A percentile compares a stretch with the other conserved stretches of the same genome.
Conservation (phyloP, 1,284 basidiomycete species). For the Neolentinus lepideus region DNA sequence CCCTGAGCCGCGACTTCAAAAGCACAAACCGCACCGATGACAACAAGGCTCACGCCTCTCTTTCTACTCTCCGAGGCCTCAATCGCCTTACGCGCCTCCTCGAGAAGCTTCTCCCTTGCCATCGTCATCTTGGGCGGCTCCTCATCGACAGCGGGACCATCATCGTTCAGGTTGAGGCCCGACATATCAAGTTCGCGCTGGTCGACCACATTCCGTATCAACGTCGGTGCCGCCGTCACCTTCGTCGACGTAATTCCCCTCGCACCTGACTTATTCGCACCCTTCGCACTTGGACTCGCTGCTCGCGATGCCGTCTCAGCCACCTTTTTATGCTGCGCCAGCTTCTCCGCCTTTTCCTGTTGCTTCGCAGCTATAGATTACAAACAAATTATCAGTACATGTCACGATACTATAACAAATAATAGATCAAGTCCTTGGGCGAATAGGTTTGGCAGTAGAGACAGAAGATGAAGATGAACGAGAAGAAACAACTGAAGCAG, state of each 20-base stretch:
- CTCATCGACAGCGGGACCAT: conserved; percentile 38
- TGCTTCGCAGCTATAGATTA: conserved; percentile 63
- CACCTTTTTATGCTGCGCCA: conserved; percentile 36
- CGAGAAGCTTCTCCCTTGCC: conserved; percentile 80
- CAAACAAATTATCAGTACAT: conserved; percentile 33
- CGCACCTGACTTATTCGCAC: conserved; percentile 27
- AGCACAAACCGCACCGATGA: conserved; percentile 69
- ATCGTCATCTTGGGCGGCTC: conserved; percentile 59
- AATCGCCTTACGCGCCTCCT: conserved; percentile 62
- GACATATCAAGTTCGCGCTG: conserved; percentile 65
- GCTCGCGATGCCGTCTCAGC: conserved; percentile 24
- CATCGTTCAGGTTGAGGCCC: conserved; percentile 59
- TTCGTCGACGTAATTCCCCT: conserved; percentile 23
- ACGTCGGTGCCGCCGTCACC: conserved; percentile 27
- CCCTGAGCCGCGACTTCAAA: not conserved
- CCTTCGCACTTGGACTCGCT: conserved; percentile 29
- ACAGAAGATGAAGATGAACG: conserved; percentile 12
- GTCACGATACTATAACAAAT: conserved; percentile 28
- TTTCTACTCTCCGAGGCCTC: conserved; percentile 45
- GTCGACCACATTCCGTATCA: conserved; percentile 31
- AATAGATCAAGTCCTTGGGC: conserved; percentile 7
- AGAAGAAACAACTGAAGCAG: conserved; percentile 21
- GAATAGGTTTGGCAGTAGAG: conserved; percentile 9
- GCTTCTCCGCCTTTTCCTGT: conserved; percentile 65
- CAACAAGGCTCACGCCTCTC: conserved; percentile 81